Base-by-base conservation (phyloP, 1,284 basidiomycete species). In the Fomitiporia mediterranea region DNA sequence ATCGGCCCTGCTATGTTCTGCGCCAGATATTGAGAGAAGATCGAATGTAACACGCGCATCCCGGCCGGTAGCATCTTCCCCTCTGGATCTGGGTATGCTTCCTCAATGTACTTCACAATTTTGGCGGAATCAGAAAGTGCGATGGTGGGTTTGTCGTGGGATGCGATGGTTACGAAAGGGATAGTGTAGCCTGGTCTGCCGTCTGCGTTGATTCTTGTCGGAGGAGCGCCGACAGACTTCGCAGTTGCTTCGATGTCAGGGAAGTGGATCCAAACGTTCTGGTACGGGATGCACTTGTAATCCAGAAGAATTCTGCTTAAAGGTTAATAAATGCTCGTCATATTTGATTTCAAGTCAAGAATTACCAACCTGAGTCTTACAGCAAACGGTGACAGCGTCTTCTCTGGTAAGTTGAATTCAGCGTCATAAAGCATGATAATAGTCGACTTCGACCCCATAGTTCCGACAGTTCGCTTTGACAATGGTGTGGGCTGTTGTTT, bases 51-150 rank as follows among this genome's bases (percentile, higher is more conserved):
- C 3, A 63, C 68, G 9, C 64, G 44, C 2, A 70, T 37, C 3
- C 32, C 39, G 8, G 52, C n/a, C 0, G 73, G 73, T 47, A 80
- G 66, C 15, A 72, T 60, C 23, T 47, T 51, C 3, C 65, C 68
- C 17, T 32, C 35, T 2, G 70, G 67, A 40, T 70, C 65, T 1
- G 77, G 75, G 63, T 78, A 81, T 11, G 70, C 69, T 37, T 63
- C 60, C 56, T 79, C 77, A 54, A 79, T 71, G 53, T 78, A 79
- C 40, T 70, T 63, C 2, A 73, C 74, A 55, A 80, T 80, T 17
- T 50, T 54, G 17, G 63, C 23, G 0, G 76, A 77, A 53, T 79
- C 75, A 9, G 71, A 63, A 30, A 79, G 53, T 25, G 58, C 53
- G 44, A 64, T 60, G 0, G 60, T 58, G 2, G 69, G 69, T 1